phyloP scores from a whole-genome alignment of 805 yeast genomes.

The Alloascoidea africana region DNA sequence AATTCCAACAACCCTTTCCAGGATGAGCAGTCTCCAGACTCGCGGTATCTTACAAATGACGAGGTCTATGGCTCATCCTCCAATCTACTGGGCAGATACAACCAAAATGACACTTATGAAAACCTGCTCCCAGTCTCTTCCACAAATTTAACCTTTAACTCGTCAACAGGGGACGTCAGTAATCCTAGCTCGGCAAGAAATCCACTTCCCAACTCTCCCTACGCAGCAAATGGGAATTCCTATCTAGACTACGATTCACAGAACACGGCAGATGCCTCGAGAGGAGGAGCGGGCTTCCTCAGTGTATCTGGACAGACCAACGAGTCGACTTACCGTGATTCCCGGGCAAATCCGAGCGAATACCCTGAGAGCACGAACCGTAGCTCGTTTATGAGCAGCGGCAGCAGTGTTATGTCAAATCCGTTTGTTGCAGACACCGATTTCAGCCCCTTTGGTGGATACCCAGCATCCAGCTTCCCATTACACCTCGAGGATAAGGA shows the following conservation, averaged over 20 bases:
- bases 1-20: background rate
- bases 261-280: background rate
- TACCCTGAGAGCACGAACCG: background rate
- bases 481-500: slow-evolving; percentile 65
- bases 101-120: background rate
- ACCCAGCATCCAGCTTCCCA: slow-evolving; percentile 70
- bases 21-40: background rate
- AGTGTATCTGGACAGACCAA: background rate
- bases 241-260: background rate
- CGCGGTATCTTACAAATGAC: background rate
- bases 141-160: background rate
- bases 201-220: no score
- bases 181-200: no score
- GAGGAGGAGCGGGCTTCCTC: background rate
- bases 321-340: no score
- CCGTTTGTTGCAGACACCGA: slow-evolving; percentile 22
- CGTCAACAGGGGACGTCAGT: no score
- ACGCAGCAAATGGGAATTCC: background rate
- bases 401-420: background rate
- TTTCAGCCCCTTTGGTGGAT: slow-evolving; percentile 62
- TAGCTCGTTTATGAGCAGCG: background rate
- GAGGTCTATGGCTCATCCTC: background rate
- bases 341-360: background rate
- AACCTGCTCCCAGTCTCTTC: background rate
- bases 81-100: no score